phyloP scores from a whole-genome alignment of 495 filamentous ascomycete species.

The Aspergillus campestris region DNA sequence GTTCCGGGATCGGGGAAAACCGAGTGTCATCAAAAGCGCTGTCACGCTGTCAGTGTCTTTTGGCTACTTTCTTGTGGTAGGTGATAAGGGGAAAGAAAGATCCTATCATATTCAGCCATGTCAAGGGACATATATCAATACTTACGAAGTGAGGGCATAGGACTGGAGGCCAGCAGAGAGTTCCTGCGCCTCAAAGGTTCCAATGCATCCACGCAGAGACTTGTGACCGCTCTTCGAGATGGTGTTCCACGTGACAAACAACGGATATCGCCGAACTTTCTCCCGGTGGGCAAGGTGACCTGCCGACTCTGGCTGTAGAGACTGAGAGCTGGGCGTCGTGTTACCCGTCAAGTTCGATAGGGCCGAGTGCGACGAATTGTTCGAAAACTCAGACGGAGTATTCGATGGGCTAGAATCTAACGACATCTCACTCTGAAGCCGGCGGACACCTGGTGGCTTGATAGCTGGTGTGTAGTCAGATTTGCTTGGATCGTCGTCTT shows the following conservation, averaged over 20 bases:
- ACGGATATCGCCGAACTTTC: constrained; percentile 42
- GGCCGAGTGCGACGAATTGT: constrained; percentile 32
- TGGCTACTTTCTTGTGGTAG: background rate
- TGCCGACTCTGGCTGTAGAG: constrained; percentile 18
- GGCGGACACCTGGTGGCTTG: constrained; percentile 25
- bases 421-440: constrained; percentile 25
- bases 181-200: constrained; percentile 79
- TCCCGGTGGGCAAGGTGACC: constrained; percentile 9
- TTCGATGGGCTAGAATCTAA: constrained; percentile 40
- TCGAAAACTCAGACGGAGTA: constrained; percentile 36
- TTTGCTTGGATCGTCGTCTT: constrained; percentile 25
- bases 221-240: constrained; percentile 51
- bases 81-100: too few relatives aligned
- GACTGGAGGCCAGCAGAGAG: constrained; percentile 62
- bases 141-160: constrained; percentile 80
- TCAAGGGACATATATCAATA: constrained; percentile 4
- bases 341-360: constrained; percentile 36
- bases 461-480: constrained; percentile 10
- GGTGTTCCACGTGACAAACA: constrained; percentile 96
- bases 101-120: too few relatives aligned
- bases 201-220: constrained; percentile 86
- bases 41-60: constrained; percentile 5
- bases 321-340: constrained; percentile 37
- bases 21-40: constrained; percentile 82
- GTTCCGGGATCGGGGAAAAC: constrained; percentile 62